Percentiles rank a stretch among this genome's conserved stretches.
phyloP scores from a whole-genome alignment of 2,329 filamentous ascomycete genomes.

The Thelonectria olida region DNA sequence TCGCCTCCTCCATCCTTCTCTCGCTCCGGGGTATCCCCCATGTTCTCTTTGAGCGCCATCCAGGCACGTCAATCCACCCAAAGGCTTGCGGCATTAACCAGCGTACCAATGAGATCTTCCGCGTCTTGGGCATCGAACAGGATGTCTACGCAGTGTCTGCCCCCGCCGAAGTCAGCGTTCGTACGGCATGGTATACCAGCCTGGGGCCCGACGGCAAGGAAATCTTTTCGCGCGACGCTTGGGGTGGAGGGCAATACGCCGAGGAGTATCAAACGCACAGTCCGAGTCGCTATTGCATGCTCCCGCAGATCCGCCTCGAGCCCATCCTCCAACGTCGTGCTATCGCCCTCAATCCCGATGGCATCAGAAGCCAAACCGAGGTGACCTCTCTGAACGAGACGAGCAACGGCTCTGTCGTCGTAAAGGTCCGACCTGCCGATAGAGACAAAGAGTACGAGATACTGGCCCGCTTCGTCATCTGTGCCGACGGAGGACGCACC shows the following conservation, averaged over 20 bases:
- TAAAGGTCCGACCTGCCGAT: not conserved
- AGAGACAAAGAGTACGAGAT: not conserved
- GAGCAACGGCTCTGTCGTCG: not conserved
- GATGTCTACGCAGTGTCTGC: not conserved
- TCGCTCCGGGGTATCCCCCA: conserved; percentile 3
- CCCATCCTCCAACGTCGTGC: conserved; percentile 8
- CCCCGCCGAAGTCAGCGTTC: not conserved
- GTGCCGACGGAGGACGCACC: conserved; percentile 6
- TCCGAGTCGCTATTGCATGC: not conserved
- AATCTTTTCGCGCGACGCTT: conserved; percentile 9
- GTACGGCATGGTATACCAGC: conserved; percentile 6
- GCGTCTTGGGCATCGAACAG: conserved; percentile 8
- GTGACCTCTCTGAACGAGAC: not conserved
- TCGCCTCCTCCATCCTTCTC: not conserved
- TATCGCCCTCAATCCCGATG: not conserved
- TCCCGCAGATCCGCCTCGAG: conserved; percentile 8
- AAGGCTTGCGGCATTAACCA: conserved; percentile 12
- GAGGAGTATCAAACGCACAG: conserved; percentile 5
- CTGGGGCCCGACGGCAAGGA: conserved; percentile 1
- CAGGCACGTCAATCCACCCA: conserved; percentile 3
- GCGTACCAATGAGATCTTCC: conserved; percentile 8
- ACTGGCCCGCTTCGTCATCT: conserved; percentile 6
- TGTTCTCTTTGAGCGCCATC: conserved; percentile 5
- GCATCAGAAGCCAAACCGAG: not conserved
- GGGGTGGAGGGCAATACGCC: not conserved